Conservation (phyloP, 2,329 filamentous ascomycete genomes). For the Epichloe sylvatica region DNA sequence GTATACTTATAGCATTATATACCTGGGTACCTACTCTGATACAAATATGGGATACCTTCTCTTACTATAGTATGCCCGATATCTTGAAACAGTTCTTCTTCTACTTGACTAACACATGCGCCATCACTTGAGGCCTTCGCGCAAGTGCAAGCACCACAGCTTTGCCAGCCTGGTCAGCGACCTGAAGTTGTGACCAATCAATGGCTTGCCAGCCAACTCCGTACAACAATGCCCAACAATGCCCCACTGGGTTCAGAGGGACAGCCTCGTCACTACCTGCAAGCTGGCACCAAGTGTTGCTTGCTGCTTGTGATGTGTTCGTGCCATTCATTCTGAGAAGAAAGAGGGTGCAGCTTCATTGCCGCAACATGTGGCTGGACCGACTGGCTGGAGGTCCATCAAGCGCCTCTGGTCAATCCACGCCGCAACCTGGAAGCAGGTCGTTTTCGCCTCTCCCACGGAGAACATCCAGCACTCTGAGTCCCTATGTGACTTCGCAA, state of each 20-base stretch:
- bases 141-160: no score
- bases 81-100: no score
- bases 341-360: not conserved
- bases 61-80: no score
- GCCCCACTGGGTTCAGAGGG: not conserved
- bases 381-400: conserved; percentile 58
- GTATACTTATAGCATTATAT: no score
- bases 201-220: not conserved
- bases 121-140: no score
- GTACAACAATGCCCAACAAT: not conserved
- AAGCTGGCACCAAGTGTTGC: not conserved
- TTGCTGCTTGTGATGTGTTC: not conserved
- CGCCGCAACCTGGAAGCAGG: conserved; percentile 49
- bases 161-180: not conserved
- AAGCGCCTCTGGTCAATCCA: conserved; percentile 41
- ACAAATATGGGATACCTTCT: no score
- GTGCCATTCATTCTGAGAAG: not conserved
- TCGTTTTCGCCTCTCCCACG: conserved; percentile 57
- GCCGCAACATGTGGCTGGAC: conserved; percentile 68
- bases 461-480: conserved; percentile 53
- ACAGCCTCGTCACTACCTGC: not conserved
- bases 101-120: no score
- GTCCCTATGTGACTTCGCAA: conserved; percentile 53
- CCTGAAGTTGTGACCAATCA: not conserved
- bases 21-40: no score